Evolutionary conservation across 306 rosid genomes (phyloP), one percentile per base, ranked within the genome.

Genomic region (Clitoria ternatea): DNA sequence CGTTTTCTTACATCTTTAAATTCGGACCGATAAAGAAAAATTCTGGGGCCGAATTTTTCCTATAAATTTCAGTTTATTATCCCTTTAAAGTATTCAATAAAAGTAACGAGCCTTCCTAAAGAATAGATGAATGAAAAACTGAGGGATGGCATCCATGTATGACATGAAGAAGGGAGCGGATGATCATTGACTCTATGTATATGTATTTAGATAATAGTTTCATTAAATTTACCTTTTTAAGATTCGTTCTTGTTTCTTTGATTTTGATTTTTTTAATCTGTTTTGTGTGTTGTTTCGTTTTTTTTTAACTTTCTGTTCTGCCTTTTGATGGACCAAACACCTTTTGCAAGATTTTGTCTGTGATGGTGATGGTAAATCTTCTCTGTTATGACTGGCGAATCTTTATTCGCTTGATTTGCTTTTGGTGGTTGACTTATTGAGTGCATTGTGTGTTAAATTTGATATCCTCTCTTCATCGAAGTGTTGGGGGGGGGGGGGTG

Each of bases 341-440:
- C 52, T 66, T 36, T 73, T 61, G 42, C 50, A 61, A 22, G 54
- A 22, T 10, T 36, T 50, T 60, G 26, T 66, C 23, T 65, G 60
- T 57, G 63, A 39, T 59, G 55, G 40, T n/a, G 69, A 55, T 69
- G 49, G 60, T n/a, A 36, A 54, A 36, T 61, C 22, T 52, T 61
- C 15, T 47, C 30, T 8, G 1, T 61, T 33, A 39, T 55, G 10
- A 80, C 11, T 52, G 68, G 10, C 17, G 7, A 12, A 71, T 26
- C 19, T 13, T 45, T 33, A 11, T 79, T 54, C 43, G 7, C 35
- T 7, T 54, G 22, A 27, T 62, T 12, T 20, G 18, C 17, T 55
- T 55, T 26, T 32, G 52, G 53, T 42, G 18, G 57, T 30, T 8
- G 8, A 62, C 40, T 22, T 44, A 20, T 20, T 60, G 40, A 60